Evolutionary conservation across 495 filamentous ascomycete species (phyloP), one percentile per base, ranked within the genome.

Genomic region (Penicillium waksmanii): DNA sequence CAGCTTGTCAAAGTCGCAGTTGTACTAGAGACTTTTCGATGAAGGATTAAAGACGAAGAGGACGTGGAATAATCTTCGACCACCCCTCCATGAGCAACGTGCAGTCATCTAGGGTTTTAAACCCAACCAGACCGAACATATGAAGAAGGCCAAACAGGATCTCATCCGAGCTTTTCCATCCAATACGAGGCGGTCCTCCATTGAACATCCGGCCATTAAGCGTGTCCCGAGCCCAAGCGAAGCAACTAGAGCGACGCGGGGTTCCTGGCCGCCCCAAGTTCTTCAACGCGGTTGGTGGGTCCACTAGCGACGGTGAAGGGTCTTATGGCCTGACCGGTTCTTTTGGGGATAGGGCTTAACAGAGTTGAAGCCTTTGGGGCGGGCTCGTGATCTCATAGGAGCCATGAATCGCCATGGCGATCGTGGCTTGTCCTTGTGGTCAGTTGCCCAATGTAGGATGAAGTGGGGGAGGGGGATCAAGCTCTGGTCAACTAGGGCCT

Each of bases 101-200:
- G n/a, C 42, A 19, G 38, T 19, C 19, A 21, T 61, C 35, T 63
- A 42, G 43, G 9, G 50, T 70, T 70, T 61, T 42, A 58, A 70
- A 65, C 40, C 23, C 61, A 53, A 49, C 67, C 57, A 61, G 67
- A 65, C 64, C 55, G 64, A 61, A 53, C 13, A 42, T 50, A 53
- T 51, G 23, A 49, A 40, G 19, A 47, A 15, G 52, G 34, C 46
- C 46, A 35, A 11, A 33, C 36, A 49, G 42, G 33, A 10, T 61
- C 43, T 52, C 55, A 50, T 69, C 67, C 67, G 67, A 56, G 9
- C 56, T 40, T n/a, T 60, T 57, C 62, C 59, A 63, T 56, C 65
- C 67, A 67, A 70, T 70, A 63, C 60, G 50, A 59, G 40, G 31
- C 33, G 51, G 9, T 42, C 21, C 47, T 57, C 38, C 13, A 17